A percentile compares a stretch with the other conserved stretches of the same genome.
Evolutionary conservation across 345 rosid species (phyloP).

Genomic region (Chamaenerion angustifolium): DNA sequence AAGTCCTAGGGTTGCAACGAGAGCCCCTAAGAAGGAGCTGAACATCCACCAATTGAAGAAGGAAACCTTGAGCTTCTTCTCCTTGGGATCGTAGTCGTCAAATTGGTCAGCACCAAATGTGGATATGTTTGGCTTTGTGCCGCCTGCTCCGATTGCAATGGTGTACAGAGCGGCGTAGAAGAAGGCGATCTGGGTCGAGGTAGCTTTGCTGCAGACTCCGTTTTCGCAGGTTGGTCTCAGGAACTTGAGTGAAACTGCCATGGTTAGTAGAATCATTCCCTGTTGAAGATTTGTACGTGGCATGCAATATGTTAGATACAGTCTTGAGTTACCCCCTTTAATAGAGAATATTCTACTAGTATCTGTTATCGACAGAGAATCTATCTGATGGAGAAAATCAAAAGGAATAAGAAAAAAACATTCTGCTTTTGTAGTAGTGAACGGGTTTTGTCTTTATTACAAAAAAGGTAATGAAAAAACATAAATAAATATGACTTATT

Average conservation of each 20-base stretch:
- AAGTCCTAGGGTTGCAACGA: slow-evolving; percentile 62
- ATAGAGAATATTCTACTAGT: too few relatives aligned
- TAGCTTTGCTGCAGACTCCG: slow-evolving; percentile 66
- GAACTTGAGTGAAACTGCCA: slow-evolving; percentile 54
- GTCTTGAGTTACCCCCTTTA: neutral
- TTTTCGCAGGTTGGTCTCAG: slow-evolving; percentile 47
- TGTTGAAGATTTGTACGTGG: slow-evolving; percentile 8
- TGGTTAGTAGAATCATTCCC: slow-evolving; percentile 82
- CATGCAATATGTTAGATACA: neutral
- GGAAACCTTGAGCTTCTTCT: slow-evolving; percentile 57
- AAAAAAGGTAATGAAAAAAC: too few relatives aligned
- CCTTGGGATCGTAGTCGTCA: slow-evolving; percentile 42
- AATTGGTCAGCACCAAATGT: slow-evolving; percentile 97
- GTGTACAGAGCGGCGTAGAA: slow-evolving; percentile 67
- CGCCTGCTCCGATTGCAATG: slow-evolving; percentile 76
- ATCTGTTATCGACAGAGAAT: too few relatives aligned
- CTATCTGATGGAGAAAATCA: too few relatives aligned
- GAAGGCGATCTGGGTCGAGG: slow-evolving; percentile 43
- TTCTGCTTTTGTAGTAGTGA: too few relatives aligned
- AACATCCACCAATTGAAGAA: slow-evolving; percentile 99
- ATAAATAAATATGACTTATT: too few relatives aligned
- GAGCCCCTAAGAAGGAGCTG: slow-evolving; percentile 67
- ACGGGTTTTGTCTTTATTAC: too few relatives aligned
- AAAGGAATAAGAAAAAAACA: too few relatives aligned
- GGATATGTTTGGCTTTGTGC: slow-evolving; percentile 88